A percentile compares a stretch with the other conserved stretches of the same genome.
These are phyloP conservation scores for Macrotyloma uniflorum DNA, from an alignment of 306 rosid genomes.

Conservation along the genomic window DNA sequence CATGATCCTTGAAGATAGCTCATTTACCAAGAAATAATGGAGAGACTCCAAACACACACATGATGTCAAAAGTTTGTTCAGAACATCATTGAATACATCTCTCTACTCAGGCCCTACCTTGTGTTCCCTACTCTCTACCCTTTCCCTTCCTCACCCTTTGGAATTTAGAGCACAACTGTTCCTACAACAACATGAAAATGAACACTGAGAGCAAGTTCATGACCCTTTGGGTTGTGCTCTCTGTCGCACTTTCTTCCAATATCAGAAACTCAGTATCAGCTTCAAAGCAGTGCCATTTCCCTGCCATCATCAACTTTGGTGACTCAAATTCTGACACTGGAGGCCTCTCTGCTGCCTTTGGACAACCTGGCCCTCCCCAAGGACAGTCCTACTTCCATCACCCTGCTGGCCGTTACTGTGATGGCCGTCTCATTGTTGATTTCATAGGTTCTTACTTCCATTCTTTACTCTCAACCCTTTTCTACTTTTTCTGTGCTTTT, in stretches of 20 bases:
- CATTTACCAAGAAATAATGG: too few relatives aligned
- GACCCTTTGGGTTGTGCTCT: constrained; percentile 32
- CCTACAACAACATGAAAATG: constrained; percentile 20
- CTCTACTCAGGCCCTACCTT: background rate
- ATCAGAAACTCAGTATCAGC: constrained; percentile 18
- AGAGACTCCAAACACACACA: constrained; percentile 2
- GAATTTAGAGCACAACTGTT: background rate
- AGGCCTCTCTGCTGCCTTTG: constrained; percentile 87
- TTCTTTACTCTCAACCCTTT: background rate
- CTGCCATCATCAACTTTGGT: constrained; percentile 88
- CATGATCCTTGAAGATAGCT: too few relatives aligned
- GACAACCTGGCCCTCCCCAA: constrained; percentile 68
- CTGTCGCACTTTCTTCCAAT: constrained; percentile 13
- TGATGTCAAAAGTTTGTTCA: background rate
- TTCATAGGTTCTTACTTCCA: constrained; percentile 54
- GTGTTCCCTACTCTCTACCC: background rate
- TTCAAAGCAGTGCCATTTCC: constrained; percentile 57
- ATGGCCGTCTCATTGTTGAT: constrained; percentile 74
- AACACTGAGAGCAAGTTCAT: background rate
- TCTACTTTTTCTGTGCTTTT: background rate
- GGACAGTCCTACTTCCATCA: constrained; percentile 63
- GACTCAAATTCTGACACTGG: constrained; percentile 97
- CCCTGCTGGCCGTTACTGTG: constrained; percentile 74
- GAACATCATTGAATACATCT: background rate
- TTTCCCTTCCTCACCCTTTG: background rate